Conservation (phyloP, 192 early-diverging fungal species). For the Coemansia sp. region DNA sequence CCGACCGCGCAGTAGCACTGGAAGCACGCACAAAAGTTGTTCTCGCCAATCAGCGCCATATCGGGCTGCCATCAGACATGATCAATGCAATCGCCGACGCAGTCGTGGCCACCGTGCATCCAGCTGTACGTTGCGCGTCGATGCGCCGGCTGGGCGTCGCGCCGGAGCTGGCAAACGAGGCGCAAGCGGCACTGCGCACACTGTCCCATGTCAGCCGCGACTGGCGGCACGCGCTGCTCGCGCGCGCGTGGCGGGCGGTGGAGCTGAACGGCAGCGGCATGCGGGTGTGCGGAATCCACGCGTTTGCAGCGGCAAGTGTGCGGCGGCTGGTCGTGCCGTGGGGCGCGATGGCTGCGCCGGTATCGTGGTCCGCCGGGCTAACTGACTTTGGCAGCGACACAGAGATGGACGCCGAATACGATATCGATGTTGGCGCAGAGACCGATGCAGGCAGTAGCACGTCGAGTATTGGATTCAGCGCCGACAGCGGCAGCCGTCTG, state of each 20-base stretch:
- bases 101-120: not conserved
- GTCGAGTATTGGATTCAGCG: slow-evolving; percentile 1
- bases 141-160: slow-evolving; percentile 14
- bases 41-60: not conserved
- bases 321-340: slow-evolving; percentile 29
- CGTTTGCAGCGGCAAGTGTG: slow-evolving; percentile 14
- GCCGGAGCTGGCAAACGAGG: slow-evolving; percentile 8
- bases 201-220: slow-evolving; percentile 21
- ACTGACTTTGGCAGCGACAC: not conserved
- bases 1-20: not conserved
- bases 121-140: slow-evolving; percentile 6
- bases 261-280: slow-evolving; percentile 12
- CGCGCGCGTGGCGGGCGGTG: slow-evolving; percentile 23
- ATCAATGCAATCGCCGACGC: slow-evolving; percentile 29
- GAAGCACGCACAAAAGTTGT: not conserved
- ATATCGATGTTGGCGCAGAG: not conserved
- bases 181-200: slow-evolving; percentile 13
- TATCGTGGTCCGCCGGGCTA: slow-evolving; percentile 10
- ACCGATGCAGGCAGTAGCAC: not conserved
- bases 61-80: slow-evolving; percentile 33
- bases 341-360: slow-evolving; percentile 36
- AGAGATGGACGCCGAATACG: not conserved
- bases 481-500: slow-evolving; percentile 22
- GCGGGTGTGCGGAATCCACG: slow-evolving; percentile 5
- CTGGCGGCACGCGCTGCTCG: slow-evolving; percentile 22